Base-by-base conservation (phyloP, 23 red algal genomes). In the Gracilaria caudata region DNA sequence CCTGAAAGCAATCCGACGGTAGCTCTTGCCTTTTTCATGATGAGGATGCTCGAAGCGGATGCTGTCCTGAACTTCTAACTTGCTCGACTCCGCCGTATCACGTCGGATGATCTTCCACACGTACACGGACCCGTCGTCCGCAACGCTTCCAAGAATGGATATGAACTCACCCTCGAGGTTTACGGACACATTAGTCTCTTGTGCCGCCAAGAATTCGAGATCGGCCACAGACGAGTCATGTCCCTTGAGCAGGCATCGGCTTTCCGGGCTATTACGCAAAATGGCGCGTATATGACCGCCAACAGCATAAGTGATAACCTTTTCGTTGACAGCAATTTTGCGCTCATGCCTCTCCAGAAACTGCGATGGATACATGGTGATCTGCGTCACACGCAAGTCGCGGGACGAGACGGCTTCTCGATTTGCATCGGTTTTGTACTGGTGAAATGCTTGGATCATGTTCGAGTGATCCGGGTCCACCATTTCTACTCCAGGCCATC, bases 231-330 rank as follows among this genome's bases (percentile, higher is more conserved):
- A 77, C 29, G 66, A 83, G 46, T 82, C 77, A 85, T 95, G 93
- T 7, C 93, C 93, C 54, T 95, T 95, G 80, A 95, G 79, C 86
- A 95, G 37, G 26, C 57, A 71, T 36, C 88, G 86, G 20, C 74
- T 60, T 61, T 78, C 74, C n/a, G 74, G 32, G 29, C 65, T 64
- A 29, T 72, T 79, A 14, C 86, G 76, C 21, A 88, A 43, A 21
- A 95, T 87, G 32, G 87, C 86, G 26, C 93, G 74, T 63, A 95
- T 84, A 55, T 95, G 93, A 28, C 88, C 88, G 13, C 86, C 86
- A 10, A 95, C 93, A 47, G 86, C 83, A 63, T 95, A 95, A 7
- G 68, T 70, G 38, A 95, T 95, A 34, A 95, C 68, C 3, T 75
- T 54, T 0, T 68, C 80, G 49, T 95, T 86, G 33, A 90, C 86